phyloP scores from a whole-genome alignment of 208 protist species.

The Porcisia hertigi region DNA sequence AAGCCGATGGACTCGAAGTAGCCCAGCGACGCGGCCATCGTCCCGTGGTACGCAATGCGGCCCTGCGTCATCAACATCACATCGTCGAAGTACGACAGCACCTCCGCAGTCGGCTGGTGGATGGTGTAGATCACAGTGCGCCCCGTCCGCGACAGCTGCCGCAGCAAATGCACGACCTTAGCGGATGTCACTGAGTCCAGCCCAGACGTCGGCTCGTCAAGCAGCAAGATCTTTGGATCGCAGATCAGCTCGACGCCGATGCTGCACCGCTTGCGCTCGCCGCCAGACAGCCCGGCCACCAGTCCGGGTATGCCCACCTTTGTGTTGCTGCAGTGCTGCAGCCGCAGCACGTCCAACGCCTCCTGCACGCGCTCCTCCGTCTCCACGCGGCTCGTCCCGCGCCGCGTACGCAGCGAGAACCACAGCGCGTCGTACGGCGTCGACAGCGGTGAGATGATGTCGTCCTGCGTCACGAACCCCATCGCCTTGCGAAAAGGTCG shows the following conservation, averaged over 20 bases:
- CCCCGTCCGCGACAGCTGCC: constrained; percentile 66
- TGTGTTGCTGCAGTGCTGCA: constrained; percentile 67
- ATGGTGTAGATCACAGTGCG: constrained; percentile 93
- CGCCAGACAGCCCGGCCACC: constrained; percentile 79
- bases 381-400: constrained; percentile 40
- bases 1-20: constrained; percentile 89
- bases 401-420: constrained; percentile 80
- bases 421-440: constrained; percentile 72
- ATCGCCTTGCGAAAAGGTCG: constrained; percentile 62
- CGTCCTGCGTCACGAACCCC: constrained; percentile 85
- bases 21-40: constrained; percentile 49
- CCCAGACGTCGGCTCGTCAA: constrained; percentile 91
- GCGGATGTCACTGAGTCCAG: constrained; percentile 89
- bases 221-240: constrained; percentile 82
- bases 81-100: constrained; percentile 91
- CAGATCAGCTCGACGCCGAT: constrained; percentile 90
- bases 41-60: constrained; percentile 82
- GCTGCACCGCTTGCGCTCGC: constrained; percentile 88
- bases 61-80: constrained; percentile 89
- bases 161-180: constrained; percentile 81
- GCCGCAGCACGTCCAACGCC: constrained; percentile 62
- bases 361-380: constrained; percentile 62
- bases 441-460: constrained; percentile 67
- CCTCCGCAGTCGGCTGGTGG: constrained; percentile 93
- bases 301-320: constrained; percentile 76